These are phyloP conservation scores for Fusarium sp. DNA, from an alignment of 2,329 filamentous ascomycete genomes.

Conservation along the genomic window DNA sequence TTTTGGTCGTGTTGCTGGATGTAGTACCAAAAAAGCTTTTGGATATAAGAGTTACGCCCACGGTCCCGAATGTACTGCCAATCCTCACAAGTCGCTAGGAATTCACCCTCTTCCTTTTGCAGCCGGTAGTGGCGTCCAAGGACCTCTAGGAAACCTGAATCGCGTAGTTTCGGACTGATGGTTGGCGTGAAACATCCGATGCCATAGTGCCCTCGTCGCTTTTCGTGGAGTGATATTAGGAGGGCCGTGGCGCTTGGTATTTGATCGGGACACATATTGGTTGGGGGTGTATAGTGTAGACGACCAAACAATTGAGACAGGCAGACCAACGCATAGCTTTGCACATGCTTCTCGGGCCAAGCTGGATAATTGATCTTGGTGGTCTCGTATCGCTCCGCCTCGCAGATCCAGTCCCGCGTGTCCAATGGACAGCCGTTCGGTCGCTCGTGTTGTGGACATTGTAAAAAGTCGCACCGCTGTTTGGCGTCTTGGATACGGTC, in stretches of 20 bases:
- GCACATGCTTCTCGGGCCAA: not conserved
- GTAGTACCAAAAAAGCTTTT: not conserved
- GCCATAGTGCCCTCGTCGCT: not conserved
- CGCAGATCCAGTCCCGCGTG: not conserved
- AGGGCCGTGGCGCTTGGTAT: not conserved
- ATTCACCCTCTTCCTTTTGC: no score
- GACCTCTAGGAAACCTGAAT: not conserved
- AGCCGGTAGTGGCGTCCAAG: not conserved
- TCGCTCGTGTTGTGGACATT: not conserved
- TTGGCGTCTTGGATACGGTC: not conserved
- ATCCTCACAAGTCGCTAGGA: no score
- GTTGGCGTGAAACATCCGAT: not conserved
- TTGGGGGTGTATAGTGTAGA: not conserved
- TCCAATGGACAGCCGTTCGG: not conserved
- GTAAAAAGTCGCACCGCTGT: not conserved
- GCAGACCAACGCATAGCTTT: not conserved
- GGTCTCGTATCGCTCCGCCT: not conserved
- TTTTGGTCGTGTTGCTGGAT: not conserved
- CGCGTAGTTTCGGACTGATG: not conserved
- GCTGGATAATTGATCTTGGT: not conserved
- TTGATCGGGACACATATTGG: not conserved
- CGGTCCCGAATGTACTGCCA: not conserved
- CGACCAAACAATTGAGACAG: not conserved
- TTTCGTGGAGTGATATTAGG: not conserved
- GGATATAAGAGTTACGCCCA: not conserved